Evolutionary conservation across 495 filamentous ascomycete species (phyloP), one percentile per base, ranked within the genome.

Genomic region (Pyronema domesticum): DNA sequence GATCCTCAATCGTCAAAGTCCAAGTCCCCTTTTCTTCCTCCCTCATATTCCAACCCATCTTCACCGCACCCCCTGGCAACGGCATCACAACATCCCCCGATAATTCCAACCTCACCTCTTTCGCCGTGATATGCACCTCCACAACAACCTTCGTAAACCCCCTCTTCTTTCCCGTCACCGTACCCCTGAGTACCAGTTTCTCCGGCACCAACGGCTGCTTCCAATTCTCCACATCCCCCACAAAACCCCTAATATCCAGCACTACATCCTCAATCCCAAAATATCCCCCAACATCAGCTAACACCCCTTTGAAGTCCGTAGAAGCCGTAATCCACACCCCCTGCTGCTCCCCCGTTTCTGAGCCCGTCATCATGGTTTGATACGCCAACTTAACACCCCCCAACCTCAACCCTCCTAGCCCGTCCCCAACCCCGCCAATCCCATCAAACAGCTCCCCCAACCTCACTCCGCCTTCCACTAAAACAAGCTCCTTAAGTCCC

Each of bases 71-170:
- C 17, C 53, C 59, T 2, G 59, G 57, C 39, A 61, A 43, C 42
- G 55, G 42, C 46, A 61, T 11, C 19, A 56, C 47, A 1, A 40
- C 57, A 11, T 33, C 44, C 7, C 59, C 59, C 33, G 52, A 52
- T 18, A 61, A 61, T 4, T 34, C 59, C 47, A 49, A 23, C 2
- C 35, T 46, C 8, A 34, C 42, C 54, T 14, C 39, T 34, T 6
- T 3, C 42, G 17, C 39, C 53, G 6, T 44, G 4, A 44, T 50
- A 3, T 18, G 35, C 19, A 61, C 30, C n/a, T 54, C 59, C 17
- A 61, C 57, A 0, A 53, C 59, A 54, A 61, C 49, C 42, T 50
- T 50, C 4, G 53, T 61, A 46, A 60, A 56, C 13, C 57, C 59
- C 23, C 55, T n/a, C 17, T 47, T 46, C 4, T 42, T 45, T 7